Percentiles rank a stretch among this genome's conserved stretches.
phyloP scores from a whole-genome alignment of 257 asterid species.

The Jacaranda copaia region DNA sequence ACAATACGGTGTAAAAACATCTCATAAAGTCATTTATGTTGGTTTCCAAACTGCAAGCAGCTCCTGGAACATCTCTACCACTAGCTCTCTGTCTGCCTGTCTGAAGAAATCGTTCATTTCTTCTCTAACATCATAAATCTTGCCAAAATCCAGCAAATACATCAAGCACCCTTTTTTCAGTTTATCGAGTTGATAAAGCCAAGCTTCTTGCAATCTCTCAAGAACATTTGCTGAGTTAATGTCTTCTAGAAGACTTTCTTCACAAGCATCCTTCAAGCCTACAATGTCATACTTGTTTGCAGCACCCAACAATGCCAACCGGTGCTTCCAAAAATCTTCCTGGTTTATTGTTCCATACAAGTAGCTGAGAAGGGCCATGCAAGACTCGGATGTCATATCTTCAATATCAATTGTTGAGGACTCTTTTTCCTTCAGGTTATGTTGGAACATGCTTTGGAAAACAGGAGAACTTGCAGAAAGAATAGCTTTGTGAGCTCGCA shows the following conservation, averaged over 20 bases:
- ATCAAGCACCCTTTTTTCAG: constrained; percentile 88
- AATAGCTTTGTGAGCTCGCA: constrained; percentile 78
- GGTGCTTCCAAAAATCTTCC: constrained; percentile 94
- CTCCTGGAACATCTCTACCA: constrained; percentile 89
- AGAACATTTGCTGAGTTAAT: constrained; percentile 87
- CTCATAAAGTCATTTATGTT: constrained; percentile 30
- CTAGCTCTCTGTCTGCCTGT: constrained; percentile 77
- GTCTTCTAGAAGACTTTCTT: constrained; percentile 89
- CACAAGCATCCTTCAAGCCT: constrained; percentile 86
- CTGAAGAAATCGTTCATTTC: constrained; percentile 74
- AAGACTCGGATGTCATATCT: constrained; percentile 87
- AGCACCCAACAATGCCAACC: constrained; percentile 77
- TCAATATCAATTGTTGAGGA: constrained; percentile 78
- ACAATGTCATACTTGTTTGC: constrained; percentile 87
- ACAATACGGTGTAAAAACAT: background rate
- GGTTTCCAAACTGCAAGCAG: constrained; percentile 90
- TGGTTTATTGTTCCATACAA: constrained; percentile 83
- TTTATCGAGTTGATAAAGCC: constrained; percentile 84
- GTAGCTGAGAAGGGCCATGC: constrained; percentile 80
- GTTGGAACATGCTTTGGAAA: constrained; percentile 89
- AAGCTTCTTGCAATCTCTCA: constrained; percentile 91
- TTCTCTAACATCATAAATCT: constrained; percentile 85
- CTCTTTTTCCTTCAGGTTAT: constrained; percentile 86
- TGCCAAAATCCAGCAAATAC: constrained; percentile 89
- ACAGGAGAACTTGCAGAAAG: constrained; percentile 92